These are phyloP conservation scores for Candida sphagnicola DNA, from an alignment of 805 yeast genomes.

Conservation along the genomic window DNA sequence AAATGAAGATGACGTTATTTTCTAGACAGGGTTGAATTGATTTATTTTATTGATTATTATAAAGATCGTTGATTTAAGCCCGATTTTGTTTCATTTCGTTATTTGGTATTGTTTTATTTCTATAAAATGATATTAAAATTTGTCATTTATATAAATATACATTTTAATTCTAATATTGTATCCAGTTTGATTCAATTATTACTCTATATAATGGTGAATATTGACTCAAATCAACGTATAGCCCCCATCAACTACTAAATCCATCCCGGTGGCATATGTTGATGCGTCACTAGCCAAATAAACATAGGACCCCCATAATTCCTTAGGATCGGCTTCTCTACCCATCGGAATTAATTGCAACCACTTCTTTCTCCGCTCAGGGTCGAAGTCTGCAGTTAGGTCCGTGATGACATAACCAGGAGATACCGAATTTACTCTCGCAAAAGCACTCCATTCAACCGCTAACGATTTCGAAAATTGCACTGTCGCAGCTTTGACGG, in stretches of 20 bases:
- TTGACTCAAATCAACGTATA: conserved; percentile 21
- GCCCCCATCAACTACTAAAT: conserved; percentile 45
- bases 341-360: conserved; percentile 41
- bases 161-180: too few relatives aligned
- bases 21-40: conserved; percentile 21
- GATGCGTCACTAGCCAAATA: conserved; percentile 44
- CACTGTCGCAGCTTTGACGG: conserved; percentile 43
- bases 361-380: conserved; percentile 33
- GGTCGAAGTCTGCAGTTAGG: conserved; percentile 32
- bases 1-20: conserved; percentile 44
- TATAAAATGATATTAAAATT: too few relatives aligned
- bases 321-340: conserved; percentile 42
- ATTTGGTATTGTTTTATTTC: background rate
- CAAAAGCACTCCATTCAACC: conserved; percentile 47
- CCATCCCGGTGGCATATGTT: conserved; percentile 43
- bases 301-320: conserved; percentile 44
- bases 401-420: conserved; percentile 44
- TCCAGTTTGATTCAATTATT: too few relatives aligned
- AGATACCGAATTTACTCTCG: conserved; percentile 39
- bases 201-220: too few relatives aligned
- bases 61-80: too few relatives aligned
- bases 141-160: too few relatives aligned
- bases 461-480: conserved; percentile 43
- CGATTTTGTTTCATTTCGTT: background rate
- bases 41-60: background rate